Conservation (phyloP, 371 early-diverging fungal genomes). For the Smittium culicis region DNA sequence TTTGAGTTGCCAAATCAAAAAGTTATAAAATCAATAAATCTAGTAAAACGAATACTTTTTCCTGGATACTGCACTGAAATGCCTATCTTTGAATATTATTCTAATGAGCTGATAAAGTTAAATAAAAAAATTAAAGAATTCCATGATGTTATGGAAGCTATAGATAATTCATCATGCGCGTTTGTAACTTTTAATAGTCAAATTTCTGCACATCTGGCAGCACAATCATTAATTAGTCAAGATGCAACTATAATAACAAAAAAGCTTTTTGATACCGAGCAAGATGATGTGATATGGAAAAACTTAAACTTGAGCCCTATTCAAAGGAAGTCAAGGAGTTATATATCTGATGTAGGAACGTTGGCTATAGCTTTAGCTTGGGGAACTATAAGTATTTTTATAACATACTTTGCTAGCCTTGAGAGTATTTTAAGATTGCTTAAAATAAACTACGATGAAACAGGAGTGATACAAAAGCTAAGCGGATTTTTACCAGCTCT, state of each 20-base stretch:
- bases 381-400: constrained; percentile 49
- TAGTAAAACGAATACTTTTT: too few relatives aligned
- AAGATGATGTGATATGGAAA: constrained; percentile 51
- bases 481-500: constrained; percentile 68
- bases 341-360: constrained; percentile 37
- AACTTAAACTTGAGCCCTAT: constrained; percentile 51
- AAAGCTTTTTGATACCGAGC: neutral
- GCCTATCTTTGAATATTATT: neutral
- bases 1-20: neutral
- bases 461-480: constrained; percentile 34
- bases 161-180: constrained; percentile 40
- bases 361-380: constrained; percentile 50
- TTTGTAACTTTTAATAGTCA: constrained; percentile 71
- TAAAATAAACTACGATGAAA: neutral
- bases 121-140: constrained; percentile 2
- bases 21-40: neutral
- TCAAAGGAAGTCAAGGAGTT: constrained; percentile 39
- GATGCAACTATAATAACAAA: neutral
- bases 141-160: neutral
- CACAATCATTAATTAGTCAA: constrained; percentile 37
- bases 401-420: constrained; percentile 46
- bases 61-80: neutral
- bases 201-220: constrained; percentile 71
- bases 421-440: neutral
- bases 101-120: neutral